phyloP scores from a whole-genome alignment of 1,284 basidiomycete species.

The Austropuccinia psidii region DNA sequence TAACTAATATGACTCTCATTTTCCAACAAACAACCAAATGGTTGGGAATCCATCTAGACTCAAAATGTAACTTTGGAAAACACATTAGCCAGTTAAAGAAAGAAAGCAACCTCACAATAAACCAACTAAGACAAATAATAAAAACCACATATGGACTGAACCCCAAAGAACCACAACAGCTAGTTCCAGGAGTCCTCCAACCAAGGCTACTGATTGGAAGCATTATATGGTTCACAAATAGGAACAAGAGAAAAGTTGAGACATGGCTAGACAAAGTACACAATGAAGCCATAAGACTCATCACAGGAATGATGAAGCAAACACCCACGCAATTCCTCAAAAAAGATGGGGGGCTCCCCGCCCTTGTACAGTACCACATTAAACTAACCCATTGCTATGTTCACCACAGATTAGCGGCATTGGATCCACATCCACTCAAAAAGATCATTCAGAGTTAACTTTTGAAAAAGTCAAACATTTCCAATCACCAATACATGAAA shows the following conservation, averaged over 20 bases:
- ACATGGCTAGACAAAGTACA: too few relatives aligned
- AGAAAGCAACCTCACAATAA: neutral
- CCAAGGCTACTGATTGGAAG: neutral
- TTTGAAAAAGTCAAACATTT: neutral
- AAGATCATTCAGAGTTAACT: neutral
- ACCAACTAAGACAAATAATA: neutral
- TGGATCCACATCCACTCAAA: neutral
- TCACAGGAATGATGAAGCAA: neutral
- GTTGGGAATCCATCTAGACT: neutral
- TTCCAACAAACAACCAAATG: neutral
- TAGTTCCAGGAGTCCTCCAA: neutral
- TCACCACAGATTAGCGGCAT: neutral
- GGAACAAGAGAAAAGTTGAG: too few relatives aligned
- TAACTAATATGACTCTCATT: too few relatives aligned
- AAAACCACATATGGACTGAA: neutral
- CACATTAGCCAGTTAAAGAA: neutral
- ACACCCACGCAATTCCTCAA: neutral
- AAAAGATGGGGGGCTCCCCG: neutral
- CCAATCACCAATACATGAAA: neutral
- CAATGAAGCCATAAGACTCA: too few relatives aligned
- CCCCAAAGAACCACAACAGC: neutral
- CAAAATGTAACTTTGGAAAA: neutral
- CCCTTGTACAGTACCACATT: neutral
- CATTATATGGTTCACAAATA: constrained; percentile 3
- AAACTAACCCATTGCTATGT: neutral